Percentiles rank a stretch among this genome's conserved stretches.
Evolutionary conservation across 257 asterid genomes (phyloP).

Genomic region (Eucommia ulmoides): DNA sequence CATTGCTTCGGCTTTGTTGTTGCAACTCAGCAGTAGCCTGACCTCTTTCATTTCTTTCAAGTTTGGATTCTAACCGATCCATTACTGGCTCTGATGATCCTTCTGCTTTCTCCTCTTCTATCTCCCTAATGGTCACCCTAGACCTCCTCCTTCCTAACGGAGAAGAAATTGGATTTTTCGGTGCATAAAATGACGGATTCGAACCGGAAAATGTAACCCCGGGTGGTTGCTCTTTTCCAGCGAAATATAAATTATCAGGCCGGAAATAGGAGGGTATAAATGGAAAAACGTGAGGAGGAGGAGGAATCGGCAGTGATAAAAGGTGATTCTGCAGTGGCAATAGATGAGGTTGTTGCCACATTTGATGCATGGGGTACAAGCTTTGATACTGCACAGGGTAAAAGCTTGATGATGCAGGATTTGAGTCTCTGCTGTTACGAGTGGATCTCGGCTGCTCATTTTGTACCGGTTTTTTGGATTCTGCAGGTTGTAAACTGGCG

Average conservation of each 20-base stretch:
- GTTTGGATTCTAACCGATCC: not conserved
- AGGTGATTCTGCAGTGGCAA: conserved; percentile 10
- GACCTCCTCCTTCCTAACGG: conserved; percentile 9
- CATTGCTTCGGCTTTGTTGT: not conserved
- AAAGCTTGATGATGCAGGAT: not conserved
- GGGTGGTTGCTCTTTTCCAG: conserved; percentile 6
- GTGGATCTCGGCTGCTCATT: conserved; percentile 2
- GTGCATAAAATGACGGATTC: conserved; percentile 10
- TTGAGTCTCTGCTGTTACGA: conserved; percentile 3
- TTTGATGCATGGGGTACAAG: conserved; percentile 1
- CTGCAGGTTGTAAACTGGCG: conserved; percentile 13
- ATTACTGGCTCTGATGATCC: conserved; percentile 1
- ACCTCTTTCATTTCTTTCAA: too few relatives aligned
- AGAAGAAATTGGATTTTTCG: conserved; percentile 9
- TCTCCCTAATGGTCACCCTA: conserved; percentile 16
- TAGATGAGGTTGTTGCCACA: conserved; percentile 10
- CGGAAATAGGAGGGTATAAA: conserved; percentile 13
- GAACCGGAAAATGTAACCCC: not conserved
- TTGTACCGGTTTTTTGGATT: conserved; percentile 4
- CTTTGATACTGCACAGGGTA: conserved; percentile 4
- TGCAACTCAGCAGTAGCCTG: too few relatives aligned
- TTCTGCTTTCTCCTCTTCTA: conserved; percentile 9
- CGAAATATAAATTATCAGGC: conserved; percentile 10
- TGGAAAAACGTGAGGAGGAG: conserved; percentile 12
- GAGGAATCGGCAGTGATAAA: conserved; percentile 8